phyloP scores from a whole-genome alignment of 176 grass and related monocot species.

The Tillandsia leiboldiana region DNA sequence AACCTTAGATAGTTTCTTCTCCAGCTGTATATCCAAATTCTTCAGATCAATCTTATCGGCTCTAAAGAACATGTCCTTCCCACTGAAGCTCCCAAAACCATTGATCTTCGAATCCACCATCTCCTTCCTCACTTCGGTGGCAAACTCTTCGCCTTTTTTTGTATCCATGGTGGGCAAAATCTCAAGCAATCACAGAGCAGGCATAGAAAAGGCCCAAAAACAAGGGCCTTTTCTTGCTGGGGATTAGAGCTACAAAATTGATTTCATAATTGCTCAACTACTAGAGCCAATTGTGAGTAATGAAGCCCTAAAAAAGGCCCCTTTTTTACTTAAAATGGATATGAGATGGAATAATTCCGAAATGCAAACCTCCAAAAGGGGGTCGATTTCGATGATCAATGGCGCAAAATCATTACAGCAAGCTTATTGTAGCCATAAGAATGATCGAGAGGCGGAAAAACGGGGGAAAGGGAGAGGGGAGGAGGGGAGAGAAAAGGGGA shows the following conservation, averaged over 20 bases:
- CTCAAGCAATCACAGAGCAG: background rate
- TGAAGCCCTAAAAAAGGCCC: background rate
- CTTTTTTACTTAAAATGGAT: background rate
- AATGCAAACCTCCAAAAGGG: too few relatives aligned
- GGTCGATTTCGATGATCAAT: too few relatives aligned
- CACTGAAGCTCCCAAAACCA: conserved; percentile 6
- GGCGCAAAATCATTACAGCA: background rate
- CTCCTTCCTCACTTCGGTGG: background rate
- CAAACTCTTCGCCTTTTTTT: background rate
- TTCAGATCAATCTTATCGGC: conserved; percentile 67
- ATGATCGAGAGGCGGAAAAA: background rate
- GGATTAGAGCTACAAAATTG: background rate
- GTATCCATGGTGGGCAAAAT: conserved; percentile 21
- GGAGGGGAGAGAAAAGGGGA: background rate
- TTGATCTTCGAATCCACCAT: conserved; percentile 1
- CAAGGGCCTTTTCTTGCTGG: background rate
- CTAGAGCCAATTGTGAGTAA: background rate
- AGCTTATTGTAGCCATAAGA: background rate
- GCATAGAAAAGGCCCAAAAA: background rate
- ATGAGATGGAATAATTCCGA: too few relatives aligned
- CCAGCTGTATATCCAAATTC: conserved; percentile 62
- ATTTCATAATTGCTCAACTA: background rate
- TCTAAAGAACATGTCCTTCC: conserved; percentile 47
- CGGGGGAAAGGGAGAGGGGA: background rate
- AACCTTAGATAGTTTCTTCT: conserved; percentile 63